A percentile compares a stretch with the other conserved stretches of the same genome.
phyloP scores from a whole-genome alignment of 129 eudicot genomes.

The Rutidosis leptorrhynchoides region DNA sequence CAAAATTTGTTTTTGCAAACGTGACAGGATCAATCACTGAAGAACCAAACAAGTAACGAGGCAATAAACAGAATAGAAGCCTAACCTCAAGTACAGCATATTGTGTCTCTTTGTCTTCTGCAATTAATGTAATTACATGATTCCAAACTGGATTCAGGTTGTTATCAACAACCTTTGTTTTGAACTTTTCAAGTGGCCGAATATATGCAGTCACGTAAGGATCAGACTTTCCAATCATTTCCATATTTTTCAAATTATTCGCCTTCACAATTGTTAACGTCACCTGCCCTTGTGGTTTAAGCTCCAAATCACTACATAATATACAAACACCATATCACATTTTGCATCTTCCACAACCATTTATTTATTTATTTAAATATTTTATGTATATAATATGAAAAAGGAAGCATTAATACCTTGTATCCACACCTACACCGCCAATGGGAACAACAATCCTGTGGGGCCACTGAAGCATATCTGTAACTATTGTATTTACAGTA shows the following conservation, averaged over 20 bases:
- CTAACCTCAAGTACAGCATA: conserved; percentile 69
- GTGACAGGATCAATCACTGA: neutral
- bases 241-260: conserved; percentile 80
- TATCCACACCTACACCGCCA: conserved; percentile 77
- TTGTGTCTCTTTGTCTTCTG: conserved; percentile 95
- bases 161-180: conserved; percentile 73
- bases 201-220: conserved; percentile 72
- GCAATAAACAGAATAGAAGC: neutral
- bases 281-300: conserved; percentile 86
- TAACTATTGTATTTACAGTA: conserved; percentile 78
- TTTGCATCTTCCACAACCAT: too few relatives aligned
- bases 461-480: conserved; percentile 97
- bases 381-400: neutral
- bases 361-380: too few relatives aligned
- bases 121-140: conserved; percentile 70
- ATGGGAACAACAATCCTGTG: conserved; percentile 97
- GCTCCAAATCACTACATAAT: conserved; percentile 84
- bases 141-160: conserved; percentile 93
- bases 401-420: conserved; percentile 46
- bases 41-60: neutral
- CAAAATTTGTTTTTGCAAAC: neutral
- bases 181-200: conserved; percentile 87
- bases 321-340: neutral
- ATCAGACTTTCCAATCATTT: conserved; percentile 94
- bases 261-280: conserved; percentile 73